phyloP scores from a whole-genome alignment of 192 early-diverging fungal species.

The Coemansia sp. region DNA sequence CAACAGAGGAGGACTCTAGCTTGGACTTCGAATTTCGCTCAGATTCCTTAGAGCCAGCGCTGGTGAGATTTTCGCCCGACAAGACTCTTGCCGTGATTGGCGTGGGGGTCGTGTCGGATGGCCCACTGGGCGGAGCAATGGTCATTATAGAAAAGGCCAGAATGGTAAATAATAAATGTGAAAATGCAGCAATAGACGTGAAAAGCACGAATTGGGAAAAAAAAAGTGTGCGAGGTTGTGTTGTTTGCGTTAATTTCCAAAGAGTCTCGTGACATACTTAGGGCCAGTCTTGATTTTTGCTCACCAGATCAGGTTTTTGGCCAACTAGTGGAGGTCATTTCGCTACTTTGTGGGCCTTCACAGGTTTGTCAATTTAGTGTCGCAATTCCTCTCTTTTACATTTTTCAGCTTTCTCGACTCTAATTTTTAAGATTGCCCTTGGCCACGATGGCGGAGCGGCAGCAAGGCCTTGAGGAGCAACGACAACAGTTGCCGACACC shows the following conservation, averaged over 20 bases:
- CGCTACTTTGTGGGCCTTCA: too few species aligned
- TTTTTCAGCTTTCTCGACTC: neutral
- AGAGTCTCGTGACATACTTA: neutral
- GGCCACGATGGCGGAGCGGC: conserved; percentile 10
- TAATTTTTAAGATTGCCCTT: neutral
- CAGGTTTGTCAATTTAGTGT: neutral
- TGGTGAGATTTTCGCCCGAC: neutral
- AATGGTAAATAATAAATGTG: neutral
- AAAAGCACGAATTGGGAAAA: neutral
- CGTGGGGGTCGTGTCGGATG: neutral
- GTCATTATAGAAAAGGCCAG: neutral
- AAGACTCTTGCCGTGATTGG: neutral
- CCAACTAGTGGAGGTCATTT: neutral
- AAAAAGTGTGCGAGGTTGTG: neutral
- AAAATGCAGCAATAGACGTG: neutral
- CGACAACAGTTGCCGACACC: neutral
- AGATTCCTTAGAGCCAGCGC: neutral
- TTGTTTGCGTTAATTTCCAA: neutral
- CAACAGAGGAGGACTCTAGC: neutral
- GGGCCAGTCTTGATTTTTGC: neutral
- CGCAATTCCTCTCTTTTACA: neutral
- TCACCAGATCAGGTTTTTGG: neutral
- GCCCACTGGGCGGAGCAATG: neutral
- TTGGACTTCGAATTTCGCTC: neutral
- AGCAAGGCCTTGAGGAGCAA: neutral